Base-by-base conservation (phyloP, 108 stramenopile species). In the Nannochloropsis salina region DNA sequence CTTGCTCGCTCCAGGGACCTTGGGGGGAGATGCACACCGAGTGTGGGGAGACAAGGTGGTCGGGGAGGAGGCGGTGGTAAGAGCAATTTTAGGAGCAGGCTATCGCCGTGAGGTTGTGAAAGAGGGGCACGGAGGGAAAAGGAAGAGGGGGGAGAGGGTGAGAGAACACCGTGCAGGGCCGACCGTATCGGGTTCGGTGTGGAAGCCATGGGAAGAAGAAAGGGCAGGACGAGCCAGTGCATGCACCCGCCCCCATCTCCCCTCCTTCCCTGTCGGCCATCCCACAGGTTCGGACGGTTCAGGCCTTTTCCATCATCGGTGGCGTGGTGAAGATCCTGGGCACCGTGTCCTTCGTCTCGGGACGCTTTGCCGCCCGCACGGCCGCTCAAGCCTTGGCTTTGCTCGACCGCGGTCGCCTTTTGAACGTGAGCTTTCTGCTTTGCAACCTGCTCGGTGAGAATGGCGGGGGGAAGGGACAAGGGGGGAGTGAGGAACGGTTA, bases 281-380 rank as follows among this genome's bases (percentile, higher is more conserved):
- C n/a, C 61, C 61, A n/a, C n/a, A 74, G 61, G 61, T 74, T 15
- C 61, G 61, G n/a, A 74, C 61, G 8, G 61, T 74, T 15, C 61
- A 74, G 61, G 61, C 61, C 20, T 74, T 74, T 6, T n/a, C 20
- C n/a, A n/a, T 74, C 0, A 74, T 74, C n/a, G 61, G 61, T 1
- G 61, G 61, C 61, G n/a, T 74, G 20, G 61, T 74, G 20, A 74
- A 74, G n/a, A 74, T 74, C 61, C 61, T 74, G 15, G 61, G 61
- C 4, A 74, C 61, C n/a, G 61, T 74, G 20, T 74, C 61, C 6
- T 74, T 74, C 0, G n/a, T 74, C n/a, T 74, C 61, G 20, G 61
- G 61, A n/a, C 61, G 61, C 61, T 74, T 74, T n/a, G 61, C 61
- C 6, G 61, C 61, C n/a, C 61, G 61, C 4, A 74, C 61, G 10